phyloP scores from a whole-genome alignment of 331 rosid species.

The Ulmus americana region DNA sequence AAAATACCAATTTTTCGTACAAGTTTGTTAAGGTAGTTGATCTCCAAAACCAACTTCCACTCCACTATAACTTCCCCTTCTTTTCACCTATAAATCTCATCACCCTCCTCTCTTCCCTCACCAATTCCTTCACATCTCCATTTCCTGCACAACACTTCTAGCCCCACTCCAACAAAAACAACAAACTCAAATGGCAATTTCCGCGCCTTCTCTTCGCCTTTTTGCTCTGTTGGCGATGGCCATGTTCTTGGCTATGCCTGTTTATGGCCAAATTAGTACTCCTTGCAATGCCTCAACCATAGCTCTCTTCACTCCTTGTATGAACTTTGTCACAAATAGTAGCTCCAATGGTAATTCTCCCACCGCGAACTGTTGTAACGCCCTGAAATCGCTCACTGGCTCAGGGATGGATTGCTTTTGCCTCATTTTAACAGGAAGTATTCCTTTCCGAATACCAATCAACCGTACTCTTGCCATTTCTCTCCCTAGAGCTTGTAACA shows the following conservation, averaged over 20 bases:
- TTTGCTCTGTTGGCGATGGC: conserved; percentile 24
- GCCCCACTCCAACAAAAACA: not conserved
- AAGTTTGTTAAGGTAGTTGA: conserved; percentile 36
- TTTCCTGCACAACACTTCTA: not conserved
- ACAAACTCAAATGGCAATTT: conserved; percentile 33
- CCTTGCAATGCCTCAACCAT: conserved; percentile 52
- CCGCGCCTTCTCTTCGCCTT: conserved; percentile 10
- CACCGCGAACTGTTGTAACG: conserved; percentile 47
- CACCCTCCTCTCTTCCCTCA: conserved; percentile 2
- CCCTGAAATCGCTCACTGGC: conserved; percentile 45
- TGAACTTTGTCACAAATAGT: conserved; percentile 51
- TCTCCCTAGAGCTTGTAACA: conserved; percentile 83
- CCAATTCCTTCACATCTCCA: conserved; percentile 17
- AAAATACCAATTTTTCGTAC: conserved; percentile 4
- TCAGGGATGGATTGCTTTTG: conserved; percentile 59
- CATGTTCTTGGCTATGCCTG: conserved; percentile 31
- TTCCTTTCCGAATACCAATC: conserved; percentile 61
- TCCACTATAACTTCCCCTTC: conserved; percentile 16
- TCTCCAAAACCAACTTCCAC: conserved; percentile 37
- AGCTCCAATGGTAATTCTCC: conserved; percentile 61
- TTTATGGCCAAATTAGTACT: conserved; percentile 40
- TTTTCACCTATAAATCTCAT: conserved; percentile 16
- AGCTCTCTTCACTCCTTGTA: conserved; percentile 53
- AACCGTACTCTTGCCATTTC: conserved; percentile 59
- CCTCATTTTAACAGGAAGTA: conserved; percentile 49